Conservation (phyloP, 1,284 basidiomycete genomes). For the Ceratobasidium sp. region DNA sequence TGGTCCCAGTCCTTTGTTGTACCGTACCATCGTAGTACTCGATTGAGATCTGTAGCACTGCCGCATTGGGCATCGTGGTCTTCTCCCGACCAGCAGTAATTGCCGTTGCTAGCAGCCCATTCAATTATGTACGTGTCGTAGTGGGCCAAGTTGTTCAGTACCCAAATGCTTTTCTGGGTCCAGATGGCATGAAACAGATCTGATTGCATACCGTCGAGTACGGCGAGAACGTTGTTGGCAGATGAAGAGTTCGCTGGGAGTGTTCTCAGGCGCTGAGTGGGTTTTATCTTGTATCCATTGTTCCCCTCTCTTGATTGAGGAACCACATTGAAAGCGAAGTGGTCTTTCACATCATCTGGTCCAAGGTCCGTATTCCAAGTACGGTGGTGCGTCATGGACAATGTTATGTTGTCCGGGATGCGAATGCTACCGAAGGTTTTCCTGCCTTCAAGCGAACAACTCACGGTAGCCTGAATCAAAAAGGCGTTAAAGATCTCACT, state of each 20-base stretch:
- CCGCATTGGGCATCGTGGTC: not conserved
- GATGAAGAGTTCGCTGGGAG: not conserved
- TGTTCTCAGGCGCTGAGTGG: not conserved
- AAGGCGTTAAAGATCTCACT: not conserved
- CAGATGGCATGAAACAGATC: constrained; percentile 3
- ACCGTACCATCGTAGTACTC: not conserved
- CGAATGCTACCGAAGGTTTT: not conserved
- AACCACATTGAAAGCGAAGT: constrained; percentile 11
- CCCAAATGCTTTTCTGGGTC: not conserved
- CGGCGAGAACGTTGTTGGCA: constrained; percentile 2
- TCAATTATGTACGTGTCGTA: not conserved
- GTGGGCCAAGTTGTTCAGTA: not conserved
- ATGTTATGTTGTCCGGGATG: constrained; percentile 1
- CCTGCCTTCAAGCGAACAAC: constrained; percentile 1
- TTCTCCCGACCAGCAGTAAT: not conserved
- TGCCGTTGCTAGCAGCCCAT: not conserved
- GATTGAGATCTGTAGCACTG: not conserved
- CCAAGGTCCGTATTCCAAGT: not conserved
- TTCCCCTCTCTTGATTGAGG: not conserved
- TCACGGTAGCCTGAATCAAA: not conserved
- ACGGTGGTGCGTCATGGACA: not conserved
- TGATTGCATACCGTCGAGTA: constrained; percentile 1
- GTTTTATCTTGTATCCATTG: not conserved
- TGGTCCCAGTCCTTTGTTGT: not conserved
- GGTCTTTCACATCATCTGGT: constrained; percentile 11